These are phyloP conservation scores for Calophaca sinica DNA, from an alignment of 306 rosid genomes.

Conservation along the genomic window DNA sequence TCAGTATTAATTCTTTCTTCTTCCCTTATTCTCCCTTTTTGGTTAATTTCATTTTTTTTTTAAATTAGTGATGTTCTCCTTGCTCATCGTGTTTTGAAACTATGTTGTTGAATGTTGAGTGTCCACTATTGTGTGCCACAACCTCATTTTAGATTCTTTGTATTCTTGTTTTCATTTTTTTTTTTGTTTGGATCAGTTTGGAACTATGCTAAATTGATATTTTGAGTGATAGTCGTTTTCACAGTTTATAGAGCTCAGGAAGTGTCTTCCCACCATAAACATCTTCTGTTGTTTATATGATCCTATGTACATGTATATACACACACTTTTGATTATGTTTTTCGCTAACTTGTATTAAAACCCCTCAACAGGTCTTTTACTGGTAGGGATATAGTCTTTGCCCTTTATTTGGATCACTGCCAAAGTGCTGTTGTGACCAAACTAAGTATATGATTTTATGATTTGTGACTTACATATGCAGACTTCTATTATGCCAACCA, in stretches of 20 bases:
- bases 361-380: background rate
- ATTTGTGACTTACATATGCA: background rate
- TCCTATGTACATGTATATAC: background rate
- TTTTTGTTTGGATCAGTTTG: background rate
- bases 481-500: too few relatives aligned
- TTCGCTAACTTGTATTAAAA: too few relatives aligned
- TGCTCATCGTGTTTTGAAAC: background rate
- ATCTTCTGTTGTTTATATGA: background rate
- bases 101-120: background rate
- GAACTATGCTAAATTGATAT: background rate
- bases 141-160: background rate
- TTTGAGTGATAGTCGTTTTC: background rate
- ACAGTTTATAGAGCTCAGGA: background rate
- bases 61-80: background rate
- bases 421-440: slow-evolving; percentile 6
- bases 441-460: background rate
- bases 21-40: background rate
- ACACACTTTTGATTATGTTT: background rate
- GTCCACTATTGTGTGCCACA: background rate
- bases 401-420: background rate
- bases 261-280: background rate
- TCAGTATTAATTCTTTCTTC: slow-evolving; percentile 37
- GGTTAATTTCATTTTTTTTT: background rate
- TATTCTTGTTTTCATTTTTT: too few relatives aligned
- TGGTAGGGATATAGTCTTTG: background rate